These are phyloP conservation scores for Cucumis melo DNA, from an alignment of 306 rosid species.

Conservation along the genomic window DNA sequence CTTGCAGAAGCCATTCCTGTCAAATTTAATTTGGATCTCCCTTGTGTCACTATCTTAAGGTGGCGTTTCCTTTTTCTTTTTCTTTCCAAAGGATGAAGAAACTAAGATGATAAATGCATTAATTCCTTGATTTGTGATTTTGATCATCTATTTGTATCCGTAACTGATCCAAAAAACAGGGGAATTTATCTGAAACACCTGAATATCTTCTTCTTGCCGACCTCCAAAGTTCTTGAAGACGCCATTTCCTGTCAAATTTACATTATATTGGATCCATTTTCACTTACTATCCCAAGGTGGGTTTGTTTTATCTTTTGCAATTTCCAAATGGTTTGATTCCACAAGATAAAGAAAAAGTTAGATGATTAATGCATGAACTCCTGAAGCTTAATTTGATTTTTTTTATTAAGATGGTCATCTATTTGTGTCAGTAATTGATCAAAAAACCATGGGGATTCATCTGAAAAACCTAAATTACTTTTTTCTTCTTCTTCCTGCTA, in stretches of 20 bases:
- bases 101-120: not conserved
- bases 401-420: not conserved
- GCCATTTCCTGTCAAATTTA: not conserved
- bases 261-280: not conserved
- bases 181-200: not conserved
- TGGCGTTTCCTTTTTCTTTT: not conserved
- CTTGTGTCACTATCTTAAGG: not conserved
- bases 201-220: not conserved
- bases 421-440: not conserved
- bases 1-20: not conserved
- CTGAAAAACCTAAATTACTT: not conserved
- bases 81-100: not conserved
- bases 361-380: not conserved
- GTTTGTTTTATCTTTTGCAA: not conserved
- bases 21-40: not conserved
- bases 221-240: not conserved
- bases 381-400: not conserved
- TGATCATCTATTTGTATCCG: not conserved
- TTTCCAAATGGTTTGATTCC: not conserved
- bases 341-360: not conserved
- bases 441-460: not conserved
- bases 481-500: not conserved
- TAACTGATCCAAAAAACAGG: not conserved
- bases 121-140: not conserved
- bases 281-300: not conserved